Evolutionary conservation across 169 alveolate genomes (phyloP), one percentile per base, ranked within the genome.

Genomic region (Cyclospora cayetanensis): DNA sequence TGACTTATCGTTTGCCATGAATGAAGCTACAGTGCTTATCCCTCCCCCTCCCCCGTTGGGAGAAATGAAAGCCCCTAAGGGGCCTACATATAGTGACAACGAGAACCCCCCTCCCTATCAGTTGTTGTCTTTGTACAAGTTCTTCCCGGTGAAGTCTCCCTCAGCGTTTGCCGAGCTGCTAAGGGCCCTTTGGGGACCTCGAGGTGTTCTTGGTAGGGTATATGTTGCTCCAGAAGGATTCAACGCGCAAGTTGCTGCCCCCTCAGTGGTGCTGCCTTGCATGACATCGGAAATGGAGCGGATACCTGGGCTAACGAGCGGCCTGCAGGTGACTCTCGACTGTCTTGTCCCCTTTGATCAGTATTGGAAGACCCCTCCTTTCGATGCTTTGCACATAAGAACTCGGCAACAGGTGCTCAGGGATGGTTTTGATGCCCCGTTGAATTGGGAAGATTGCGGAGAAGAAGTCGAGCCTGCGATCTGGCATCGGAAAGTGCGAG

Each of bases 211-310:
- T 27, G 95, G 95, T 27, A 41, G 95, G 60, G 92, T 70, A 25
- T 92, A 92, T 35, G 93, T 92, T n/a, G 95, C 95, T 9, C 37
- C 46, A 15, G 95, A 92, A 82, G 95, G 95, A 1, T 29, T 92
- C 55, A 92, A 92, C 80, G 95, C 90, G 63, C 93, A 92, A 77
- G 35, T 92, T 25, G 94, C 94, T 37, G 82, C 85, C 29, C 94
- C 94, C 4, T 66, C 86, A 18, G 53, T 1, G 9, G 72, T 27
- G 42, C 66, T 70, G 18, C 9, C 60, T 20, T 52, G 27, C 22
- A 27, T 91, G 15, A 41, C 35, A 1, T 65, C 79, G 34, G 80
- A 91, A 52, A 77, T 91, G 68, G 83, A 52, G 29, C 89, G 35
- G 43, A 34, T 91, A 4, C 91, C 91, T 1, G 92, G 77, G 65